These are phyloP conservation scores for Pisolithus sp. DNA, from an alignment of 768 basidiomycete genomes.

Conservation along the genomic window DNA sequence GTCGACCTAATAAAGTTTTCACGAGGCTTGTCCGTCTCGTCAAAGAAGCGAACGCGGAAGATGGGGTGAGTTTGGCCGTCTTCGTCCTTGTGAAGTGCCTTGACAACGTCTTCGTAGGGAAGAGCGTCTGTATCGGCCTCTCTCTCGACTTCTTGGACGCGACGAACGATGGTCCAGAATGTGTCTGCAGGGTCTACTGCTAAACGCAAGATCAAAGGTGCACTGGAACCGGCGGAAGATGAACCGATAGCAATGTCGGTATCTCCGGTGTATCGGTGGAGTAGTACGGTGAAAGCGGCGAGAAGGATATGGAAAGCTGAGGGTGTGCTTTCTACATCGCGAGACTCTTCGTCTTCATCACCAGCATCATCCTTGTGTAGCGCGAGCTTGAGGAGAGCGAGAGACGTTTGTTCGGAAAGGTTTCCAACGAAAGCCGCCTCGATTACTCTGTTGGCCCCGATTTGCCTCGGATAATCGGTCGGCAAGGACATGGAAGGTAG, in stretches of 20 bases:
- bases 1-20: constrained; percentile 76
- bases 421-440: constrained; percentile 74
- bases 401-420: constrained; percentile 67
- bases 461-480: constrained; percentile 89
- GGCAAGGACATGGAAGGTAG: constrained; percentile 88
- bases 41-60: constrained; percentile 95
- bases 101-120: constrained; percentile 72
- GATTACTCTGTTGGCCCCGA: constrained; percentile 67
- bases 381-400: constrained; percentile 78
- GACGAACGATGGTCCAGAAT: constrained; percentile 82
- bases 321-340: constrained; percentile 38
- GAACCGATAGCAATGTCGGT: constrained; percentile 89
- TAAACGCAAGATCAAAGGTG: constrained; percentile 80
- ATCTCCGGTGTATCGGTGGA: constrained; percentile 95
- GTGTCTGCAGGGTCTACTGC: constrained; percentile 79
- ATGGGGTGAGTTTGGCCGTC: constrained; percentile 57
- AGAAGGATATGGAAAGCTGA: constrained; percentile 89
- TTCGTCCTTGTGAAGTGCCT: constrained; percentile 59
- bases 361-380: constrained; percentile 57
- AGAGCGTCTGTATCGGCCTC: constrained; percentile 79
- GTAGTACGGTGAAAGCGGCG: constrained; percentile 83
- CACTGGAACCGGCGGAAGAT: constrained; percentile 65
- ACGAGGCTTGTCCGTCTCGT: constrained; percentile 72
- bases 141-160: constrained; percentile 76
- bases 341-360: constrained; percentile 43